phyloP scores from a whole-genome alignment of 2,329 filamentous ascomycete genomes.

The Sclerotinia subarctica region DNA sequence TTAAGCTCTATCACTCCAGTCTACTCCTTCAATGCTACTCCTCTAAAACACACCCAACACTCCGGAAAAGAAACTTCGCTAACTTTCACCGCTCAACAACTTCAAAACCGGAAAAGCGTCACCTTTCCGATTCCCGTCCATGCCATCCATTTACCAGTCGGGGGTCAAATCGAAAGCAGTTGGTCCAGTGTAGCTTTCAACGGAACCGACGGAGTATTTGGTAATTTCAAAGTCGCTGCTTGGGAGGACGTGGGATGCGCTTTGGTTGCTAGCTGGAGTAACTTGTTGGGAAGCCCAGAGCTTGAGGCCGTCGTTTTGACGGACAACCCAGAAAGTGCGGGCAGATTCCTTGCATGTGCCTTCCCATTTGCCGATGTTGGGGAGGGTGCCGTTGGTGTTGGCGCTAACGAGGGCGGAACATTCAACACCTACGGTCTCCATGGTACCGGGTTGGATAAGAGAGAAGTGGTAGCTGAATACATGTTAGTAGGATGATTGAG shows the following conservation, averaged over 20 bases:
- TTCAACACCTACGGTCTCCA: not conserved
- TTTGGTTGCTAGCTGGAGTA: not conserved
- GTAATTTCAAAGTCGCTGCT: accelerated
- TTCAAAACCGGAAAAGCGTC: not conserved
- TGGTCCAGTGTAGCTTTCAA: not conserved
- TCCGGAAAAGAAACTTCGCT: not conserved
- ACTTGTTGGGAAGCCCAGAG: not conserved
- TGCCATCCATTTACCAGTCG: not conserved
- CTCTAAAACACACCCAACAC: not conserved
- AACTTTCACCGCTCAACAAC: not conserved
- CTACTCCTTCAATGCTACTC: not conserved
- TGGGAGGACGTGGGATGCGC: not conserved
- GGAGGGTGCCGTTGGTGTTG: not conserved
- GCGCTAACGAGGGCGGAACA: not conserved
- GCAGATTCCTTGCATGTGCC: not conserved
- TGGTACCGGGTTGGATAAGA: not conserved
- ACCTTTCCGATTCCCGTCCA: not conserved
- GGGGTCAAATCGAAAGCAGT: not conserved
- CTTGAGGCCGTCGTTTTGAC: not conserved
- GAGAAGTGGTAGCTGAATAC: not conserved
- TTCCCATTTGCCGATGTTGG: not conserved
- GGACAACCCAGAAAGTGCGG: not conserved
- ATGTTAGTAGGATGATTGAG: not conserved
- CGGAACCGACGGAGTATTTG: not conserved
- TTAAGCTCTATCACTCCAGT: not conserved